Conservation (phyloP, 345 rosid species). For the Sisymbrium altissimum region DNA sequence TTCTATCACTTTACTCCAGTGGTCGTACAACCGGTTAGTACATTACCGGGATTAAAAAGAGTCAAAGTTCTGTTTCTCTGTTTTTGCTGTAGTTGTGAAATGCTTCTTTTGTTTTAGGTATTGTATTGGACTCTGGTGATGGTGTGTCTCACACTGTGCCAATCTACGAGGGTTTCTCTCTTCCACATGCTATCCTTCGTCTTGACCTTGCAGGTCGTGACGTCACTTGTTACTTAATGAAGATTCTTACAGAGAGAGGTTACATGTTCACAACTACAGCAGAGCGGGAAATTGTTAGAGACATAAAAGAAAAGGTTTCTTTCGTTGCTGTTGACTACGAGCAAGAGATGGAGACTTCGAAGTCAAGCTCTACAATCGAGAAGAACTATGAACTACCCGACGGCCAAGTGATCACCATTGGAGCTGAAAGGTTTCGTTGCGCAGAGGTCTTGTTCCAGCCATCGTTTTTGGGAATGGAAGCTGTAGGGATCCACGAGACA, state of each 20-base stretch:
- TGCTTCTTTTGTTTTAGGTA: conserved; percentile 23
- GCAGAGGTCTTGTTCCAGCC: conserved; percentile 89
- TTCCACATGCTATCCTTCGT: conserved; percentile 54
- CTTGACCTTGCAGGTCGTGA: conserved; percentile 54
- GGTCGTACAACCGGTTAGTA: conserved; percentile 54
- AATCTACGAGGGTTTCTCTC: conserved; percentile 61
- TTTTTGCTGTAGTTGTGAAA: no score
- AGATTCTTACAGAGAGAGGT: conserved; percentile 41
- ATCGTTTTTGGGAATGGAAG: conserved; percentile 86
- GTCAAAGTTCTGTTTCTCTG: no score
- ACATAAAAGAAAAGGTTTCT: conserved; percentile 81
- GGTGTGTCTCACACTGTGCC: conserved; percentile 56
- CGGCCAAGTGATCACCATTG: conserved; percentile 83
- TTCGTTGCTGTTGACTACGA: conserved; percentile 79
- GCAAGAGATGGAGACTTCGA: conserved; percentile 78
- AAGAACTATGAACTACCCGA: conserved; percentile 81
- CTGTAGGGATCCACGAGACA: conserved; percentile 80
- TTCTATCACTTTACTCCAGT: conserved; percentile 51
- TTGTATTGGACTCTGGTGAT: conserved; percentile 51
- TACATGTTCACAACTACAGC: conserved; percentile 79
- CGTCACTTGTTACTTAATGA: conserved; percentile 48
- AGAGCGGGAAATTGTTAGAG: conserved; percentile 86
- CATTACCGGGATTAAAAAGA: no score
- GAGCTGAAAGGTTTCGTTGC: conserved; percentile 80
- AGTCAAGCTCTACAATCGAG: conserved; percentile 66